phyloP scores from a whole-genome alignment of 116 monocot species.

The Cymodocea nodosa region DNA sequence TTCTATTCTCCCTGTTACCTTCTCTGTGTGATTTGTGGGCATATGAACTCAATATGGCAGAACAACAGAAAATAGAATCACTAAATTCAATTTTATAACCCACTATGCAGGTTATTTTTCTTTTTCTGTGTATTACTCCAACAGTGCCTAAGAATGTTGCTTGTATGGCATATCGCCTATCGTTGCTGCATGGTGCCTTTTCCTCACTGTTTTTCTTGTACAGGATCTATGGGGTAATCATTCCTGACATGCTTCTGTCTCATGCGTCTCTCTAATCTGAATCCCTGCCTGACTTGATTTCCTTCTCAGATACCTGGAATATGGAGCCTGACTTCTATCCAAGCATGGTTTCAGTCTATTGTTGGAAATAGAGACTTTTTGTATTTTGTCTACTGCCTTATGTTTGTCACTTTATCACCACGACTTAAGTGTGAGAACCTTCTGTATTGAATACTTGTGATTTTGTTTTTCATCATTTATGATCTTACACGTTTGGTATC shows the following conservation, averaged over 20 bases:
- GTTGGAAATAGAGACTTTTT: conserved; percentile 65
- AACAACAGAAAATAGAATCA: too few relatives aligned
- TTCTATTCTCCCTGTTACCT: too few relatives aligned
- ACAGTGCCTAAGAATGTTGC: conserved; percentile 39
- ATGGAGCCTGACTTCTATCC: conserved; percentile 54
- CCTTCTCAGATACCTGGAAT: conserved; percentile 56
- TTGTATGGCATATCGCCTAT: conserved; percentile 50
- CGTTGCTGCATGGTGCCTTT: conserved; percentile 49
- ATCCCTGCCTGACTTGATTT: background rate
- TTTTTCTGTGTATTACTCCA: conserved; percentile 16
- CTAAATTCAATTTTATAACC: background rate
- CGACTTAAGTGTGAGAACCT: conserved; percentile 59
- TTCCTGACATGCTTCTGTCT: background rate
- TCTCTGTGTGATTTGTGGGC: background rate
- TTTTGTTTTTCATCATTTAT: background rate
- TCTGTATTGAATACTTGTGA: background rate
- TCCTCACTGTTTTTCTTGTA: conserved; percentile 67
- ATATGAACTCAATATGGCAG: background rate
- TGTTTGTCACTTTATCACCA: conserved; percentile 46
- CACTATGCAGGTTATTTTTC: conserved; percentile 3
- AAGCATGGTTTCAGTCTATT: conserved; percentile 56
- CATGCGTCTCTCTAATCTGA: background rate
- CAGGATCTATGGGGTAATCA: conserved; percentile 56
- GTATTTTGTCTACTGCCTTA: conserved; percentile 63
- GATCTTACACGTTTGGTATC: background rate